Base-by-base conservation (phyloP, 768 basidiomycete genomes). In the Russula ochroleuca region DNA sequence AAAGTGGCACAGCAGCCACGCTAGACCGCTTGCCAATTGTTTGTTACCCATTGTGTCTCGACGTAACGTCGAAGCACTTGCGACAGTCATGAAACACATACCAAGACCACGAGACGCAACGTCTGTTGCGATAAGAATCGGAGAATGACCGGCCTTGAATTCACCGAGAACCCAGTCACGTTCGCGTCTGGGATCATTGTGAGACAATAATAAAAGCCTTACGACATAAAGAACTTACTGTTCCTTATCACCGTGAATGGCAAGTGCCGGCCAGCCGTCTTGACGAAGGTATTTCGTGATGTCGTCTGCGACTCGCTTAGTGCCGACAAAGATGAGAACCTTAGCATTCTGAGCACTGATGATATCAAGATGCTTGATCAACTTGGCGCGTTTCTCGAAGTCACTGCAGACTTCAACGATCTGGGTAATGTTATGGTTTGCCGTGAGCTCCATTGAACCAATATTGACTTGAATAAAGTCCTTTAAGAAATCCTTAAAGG, bases 91-190 rank as follows among this genome's bases (percentile, higher is more conserved):
- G 73, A 67, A 74, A 72, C 71, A 94, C 96, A 81, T 89, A 98
- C 97, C 97, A 74, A 99, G 86, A 84, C 96, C 96, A 86, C 96
- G 95, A 74, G 94, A 97, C 65, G 96, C 97, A 72, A 99, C 96
- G 75, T 98, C 97, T 70, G 97, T 98, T 78, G 97, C 97, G 72
- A 98, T 92, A 73, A 99, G 83, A 75, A 99, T 98, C 3, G 96
- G 96, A 37, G 92, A 94, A 68, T 94, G 90, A 71, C 97, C 94
- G 60, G 93, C 89, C 79, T 98, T 98, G 83, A 99, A 99, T 79
- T 99, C 97, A 75, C 87, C 81, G 45, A 99, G 81, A 55, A 98
- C 97, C 97, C 97, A 99, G 73, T 99, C 97, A 79, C 97, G 95
- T 79, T 99, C 97, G 62, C 92, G 91, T 72, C 91, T 94, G 63